Conservation (phyloP, 2,329 filamentous ascomycete species). For the Neofusicoccum kwambonambiense region DNA sequence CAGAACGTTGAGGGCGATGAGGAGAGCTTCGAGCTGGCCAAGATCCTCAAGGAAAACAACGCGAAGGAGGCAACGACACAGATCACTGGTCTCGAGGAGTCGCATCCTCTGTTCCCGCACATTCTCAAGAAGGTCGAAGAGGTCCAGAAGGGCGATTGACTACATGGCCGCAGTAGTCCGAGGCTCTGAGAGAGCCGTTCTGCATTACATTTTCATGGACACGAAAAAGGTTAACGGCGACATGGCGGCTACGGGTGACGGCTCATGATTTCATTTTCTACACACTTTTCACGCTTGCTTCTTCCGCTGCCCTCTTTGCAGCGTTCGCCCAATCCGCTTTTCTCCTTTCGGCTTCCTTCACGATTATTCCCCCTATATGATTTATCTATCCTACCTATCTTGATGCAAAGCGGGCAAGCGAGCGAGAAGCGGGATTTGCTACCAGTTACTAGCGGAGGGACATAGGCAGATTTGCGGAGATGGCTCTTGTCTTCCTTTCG, state of each 20-base stretch:
- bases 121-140: conserved; percentile 77
- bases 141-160: conserved; percentile 58
- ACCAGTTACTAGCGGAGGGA: neutral
- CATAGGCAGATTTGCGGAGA: neutral
- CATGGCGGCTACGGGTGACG: neutral
- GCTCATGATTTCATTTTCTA: neutral
- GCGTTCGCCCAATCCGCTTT: neutral
- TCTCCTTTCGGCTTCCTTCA: conserved; percentile 12
- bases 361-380: conserved; percentile 13
- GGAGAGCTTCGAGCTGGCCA: conserved; percentile 80
- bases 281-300: neutral
- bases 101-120: conserved; percentile 73
- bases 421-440: neutral
- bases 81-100: conserved; percentile 75
- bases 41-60: conserved; percentile 74
- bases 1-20: conserved; percentile 91
- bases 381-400: conserved; percentile 2
- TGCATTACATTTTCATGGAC: conserved; percentile 6
- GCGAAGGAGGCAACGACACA: conserved; percentile 74
- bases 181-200: neutral
- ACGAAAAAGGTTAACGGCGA: conserved; percentile 7
- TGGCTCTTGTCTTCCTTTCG: neutral
- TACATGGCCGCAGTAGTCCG: neutral
- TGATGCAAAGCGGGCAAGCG: conserved; percentile 9
- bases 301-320: neutral